phyloP scores from a whole-genome alignment of 2,329 filamentous ascomycete genomes.

The Arthroderma uncinatum region DNA sequence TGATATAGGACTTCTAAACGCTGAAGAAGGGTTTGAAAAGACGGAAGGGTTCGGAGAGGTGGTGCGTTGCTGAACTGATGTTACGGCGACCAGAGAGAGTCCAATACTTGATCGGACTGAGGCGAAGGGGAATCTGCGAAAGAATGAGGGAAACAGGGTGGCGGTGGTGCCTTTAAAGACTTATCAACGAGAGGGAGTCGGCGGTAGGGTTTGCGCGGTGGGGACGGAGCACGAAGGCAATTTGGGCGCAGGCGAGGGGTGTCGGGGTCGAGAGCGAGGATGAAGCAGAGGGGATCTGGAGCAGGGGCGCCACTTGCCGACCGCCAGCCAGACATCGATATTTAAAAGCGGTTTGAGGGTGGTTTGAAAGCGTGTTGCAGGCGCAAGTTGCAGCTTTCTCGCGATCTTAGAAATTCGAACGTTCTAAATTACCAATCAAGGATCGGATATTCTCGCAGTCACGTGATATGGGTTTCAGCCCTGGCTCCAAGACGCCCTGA shows the following conservation, averaged over 20 bases:
- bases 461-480: slow-evolving; percentile 1
- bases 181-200: not conserved
- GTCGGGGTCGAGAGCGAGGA: not conserved
- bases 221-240: not conserved
- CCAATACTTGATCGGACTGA: slow-evolving; percentile 62
- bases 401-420: slow-evolving; percentile 3
- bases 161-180: slow-evolving; percentile 35
- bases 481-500: no score
- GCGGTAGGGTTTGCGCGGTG: slow-evolving; percentile 1
- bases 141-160: slow-evolving; percentile 87
- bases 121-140: slow-evolving; percentile 51
- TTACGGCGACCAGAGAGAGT: slow-evolving; percentile 61
- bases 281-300: not conserved
- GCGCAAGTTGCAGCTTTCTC: not conserved
- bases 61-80: slow-evolving; percentile 53
- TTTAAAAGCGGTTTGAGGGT: not conserved
- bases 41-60: slow-evolving; percentile 27
- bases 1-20: slow-evolving; percentile 19
- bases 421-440: slow-evolving; percentile 4
- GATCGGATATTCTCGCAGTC: not conserved
- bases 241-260: not conserved
- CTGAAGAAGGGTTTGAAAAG: slow-evolving; percentile 27
- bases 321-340: not conserved
- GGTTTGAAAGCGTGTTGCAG: no score
- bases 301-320: not conserved